Base-by-base conservation (phyloP, 2,329 filamentous ascomycete species). In the Aspergillus fructus region DNA sequence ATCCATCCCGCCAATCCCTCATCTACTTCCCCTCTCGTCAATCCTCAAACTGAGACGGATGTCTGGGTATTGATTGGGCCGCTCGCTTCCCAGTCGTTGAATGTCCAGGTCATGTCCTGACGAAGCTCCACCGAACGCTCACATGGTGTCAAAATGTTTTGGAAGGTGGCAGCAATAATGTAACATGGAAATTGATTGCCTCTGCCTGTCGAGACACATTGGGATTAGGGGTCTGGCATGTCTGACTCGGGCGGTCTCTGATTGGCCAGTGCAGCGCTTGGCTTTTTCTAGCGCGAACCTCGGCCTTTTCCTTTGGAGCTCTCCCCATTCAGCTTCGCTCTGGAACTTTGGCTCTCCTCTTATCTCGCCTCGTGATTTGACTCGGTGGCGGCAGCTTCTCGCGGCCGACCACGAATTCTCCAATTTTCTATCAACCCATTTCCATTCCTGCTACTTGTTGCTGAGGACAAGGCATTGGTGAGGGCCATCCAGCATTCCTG, bases 281-380 rank as follows among this genome's bases (percentile, higher is more conserved):
- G 63, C 63, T 65, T 64, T 60, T 54, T 61, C 60, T 66, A 66
- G 64, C 49, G 59, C 48, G 50, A 54, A 60, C 58, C 52, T 53
- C 51, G 43, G 33, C 23, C 42, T 47, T 51, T 51, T 42, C n/a
- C 11, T 7, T 24, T 51, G 45, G 45, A 51, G 39, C 39, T 51
- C 15, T 39, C 37, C 23, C 24, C 21, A 41, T 33, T 51, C 33
- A 42, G 23, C 39, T 42, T 42, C 15, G 48, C 23, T 27, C 27
- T 17, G 13, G 30, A 23, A 46, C 30, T 11, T 9, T 30, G 27
- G 27, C 9, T 37, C 1, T 13, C 34, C 4, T 37, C 12, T 37
- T 7, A n/a, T 47, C 51, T 24, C 17, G 33, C 51, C 51, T 47
- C 34, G 51, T 48, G 43, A 47, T 41, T 46, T 27, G 13, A 11